Evolutionary conservation across 1,284 basidiomycete genomes (phyloP), one percentile per base, ranked within the genome.

Genomic region (Pascua guehoae): DNA sequence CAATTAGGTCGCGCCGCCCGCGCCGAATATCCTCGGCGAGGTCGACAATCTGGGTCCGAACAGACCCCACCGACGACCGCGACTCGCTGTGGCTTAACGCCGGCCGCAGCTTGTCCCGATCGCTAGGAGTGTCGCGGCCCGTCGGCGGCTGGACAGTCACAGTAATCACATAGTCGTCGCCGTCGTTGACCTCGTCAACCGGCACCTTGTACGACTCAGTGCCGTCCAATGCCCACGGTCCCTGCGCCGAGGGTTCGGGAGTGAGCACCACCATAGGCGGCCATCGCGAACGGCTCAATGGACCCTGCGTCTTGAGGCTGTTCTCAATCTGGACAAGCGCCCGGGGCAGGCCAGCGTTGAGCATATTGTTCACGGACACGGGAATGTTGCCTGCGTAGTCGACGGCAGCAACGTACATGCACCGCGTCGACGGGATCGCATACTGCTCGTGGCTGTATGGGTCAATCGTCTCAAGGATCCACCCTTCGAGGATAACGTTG

Each of bases 381-480:
- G 95, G 92, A 46, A 97, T 84, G 11, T 86, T 87, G 8, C 93
- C 92, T 5, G 87, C 87, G 69, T 89, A 94, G 75, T 98, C 94
- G 56, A 96, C 82, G 0, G 91, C 88, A 7, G 89, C 86, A 43
- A 97, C 81, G 62, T 93, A 84, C 49, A 89, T 95, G 75, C 91
- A 94, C 53, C 89, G 80, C 24, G 95, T 92, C 3, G 93, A 97
- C 0, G 95, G 95, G 47, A 98, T 97, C 14, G 90, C 85, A 71
- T 94, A 95, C 66, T 91, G 93, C 73, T 96, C 92, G 58, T 88
- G 87, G 45, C 91, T 91, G 73, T 98, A 98, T 0, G 96, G 95
- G 72, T 98, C 95, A 46, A 98, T 82, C 1, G 94, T 98, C 79
- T 99, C 93, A 64, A 97, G 77, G 46, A 97, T 87, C 96, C 96